Conservation (phyloP, 129 eudicot species). For the Silybum marianum region DNA sequence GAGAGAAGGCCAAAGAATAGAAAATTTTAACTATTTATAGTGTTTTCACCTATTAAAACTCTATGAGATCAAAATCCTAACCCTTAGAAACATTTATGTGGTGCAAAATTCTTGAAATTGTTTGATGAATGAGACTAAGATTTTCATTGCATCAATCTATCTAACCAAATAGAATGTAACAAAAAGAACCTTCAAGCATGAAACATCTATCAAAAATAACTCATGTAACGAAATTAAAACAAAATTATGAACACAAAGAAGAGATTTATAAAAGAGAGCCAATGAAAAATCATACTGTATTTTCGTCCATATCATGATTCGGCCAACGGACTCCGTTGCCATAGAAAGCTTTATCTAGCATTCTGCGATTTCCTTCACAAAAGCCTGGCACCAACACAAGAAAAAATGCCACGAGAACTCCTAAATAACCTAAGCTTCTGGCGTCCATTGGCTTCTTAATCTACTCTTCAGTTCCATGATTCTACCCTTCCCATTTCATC, state of each 20-base stretch:
- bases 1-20: not conserved
- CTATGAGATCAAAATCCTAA: not conserved
- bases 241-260: not conserved
- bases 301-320: constrained; percentile 4
- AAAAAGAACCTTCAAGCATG: not conserved
- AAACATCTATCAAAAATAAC: not conserved
- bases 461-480: constrained; percentile 27
- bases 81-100: not conserved
- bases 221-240: not conserved
- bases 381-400: constrained; percentile 14
- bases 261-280: not conserved
- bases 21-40: not conserved
- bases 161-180: not conserved
- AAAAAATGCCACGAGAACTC: constrained; percentile 16
- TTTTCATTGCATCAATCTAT: not conserved
- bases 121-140: not conserved
- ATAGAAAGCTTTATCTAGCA: constrained; percentile 16
- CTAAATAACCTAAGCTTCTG: constrained; percentile 27
- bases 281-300: constrained; percentile 19
- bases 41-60: not conserved
- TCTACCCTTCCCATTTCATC: constrained; percentile 36
- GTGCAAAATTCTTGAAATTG: not conserved
- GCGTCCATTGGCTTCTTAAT: constrained; percentile 31
- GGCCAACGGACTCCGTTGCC: not conserved
- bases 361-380: constrained; percentile 26